These are phyloP conservation scores for Fraxinus sp. DNA, from an alignment of 305 asterid species.

Conservation along the genomic window DNA sequence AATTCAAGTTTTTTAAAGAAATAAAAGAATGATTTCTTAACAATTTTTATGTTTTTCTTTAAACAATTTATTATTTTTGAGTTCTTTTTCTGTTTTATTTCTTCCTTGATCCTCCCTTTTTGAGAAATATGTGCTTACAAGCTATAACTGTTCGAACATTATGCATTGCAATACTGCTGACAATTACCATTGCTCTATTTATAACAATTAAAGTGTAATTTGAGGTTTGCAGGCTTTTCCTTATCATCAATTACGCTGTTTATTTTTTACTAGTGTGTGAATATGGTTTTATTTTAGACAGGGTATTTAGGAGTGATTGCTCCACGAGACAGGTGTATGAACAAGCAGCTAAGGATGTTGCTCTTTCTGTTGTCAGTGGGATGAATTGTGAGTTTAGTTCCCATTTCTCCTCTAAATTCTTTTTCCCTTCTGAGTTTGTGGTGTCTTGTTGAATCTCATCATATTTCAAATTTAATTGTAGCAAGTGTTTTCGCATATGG, in stretches of 20 bases:
- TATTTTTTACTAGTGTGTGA: neutral
- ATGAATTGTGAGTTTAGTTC: slow-evolving; percentile 62
- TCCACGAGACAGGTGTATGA: slow-evolving; percentile 86
- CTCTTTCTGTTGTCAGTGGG: slow-evolving; percentile 76
- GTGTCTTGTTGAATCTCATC: neutral
- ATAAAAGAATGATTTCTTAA: neutral
- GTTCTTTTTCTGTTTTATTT: neutral
- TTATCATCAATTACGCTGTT: neutral
- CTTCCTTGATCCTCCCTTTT: neutral
- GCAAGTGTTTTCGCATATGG: slow-evolving; percentile 95
- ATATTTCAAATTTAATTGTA: slow-evolving; percentile 23
- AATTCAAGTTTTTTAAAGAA: slow-evolving; percentile 4
- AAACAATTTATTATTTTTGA: neutral
- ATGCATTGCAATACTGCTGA: slow-evolving; percentile 7
- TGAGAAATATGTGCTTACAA: slow-evolving; percentile 2
- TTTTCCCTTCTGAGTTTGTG: slow-evolving; percentile 5
- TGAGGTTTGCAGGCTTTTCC: neutral
- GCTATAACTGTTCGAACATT: neutral
- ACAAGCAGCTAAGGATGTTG: slow-evolving; percentile 82
- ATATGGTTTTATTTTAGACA: slow-evolving; percentile 46
- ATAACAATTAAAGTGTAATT: neutral
- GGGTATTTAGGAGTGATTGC: slow-evolving; percentile 70
- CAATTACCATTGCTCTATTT: slow-evolving; percentile 4
- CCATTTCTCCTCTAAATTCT: neutral
- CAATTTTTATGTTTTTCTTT: neutral